Percentiles rank a stretch among this genome's conserved stretches.
Conservation (phyloP, 2,329 filamentous ascomycete genomes). For the Aspergillus sojae region DNA sequence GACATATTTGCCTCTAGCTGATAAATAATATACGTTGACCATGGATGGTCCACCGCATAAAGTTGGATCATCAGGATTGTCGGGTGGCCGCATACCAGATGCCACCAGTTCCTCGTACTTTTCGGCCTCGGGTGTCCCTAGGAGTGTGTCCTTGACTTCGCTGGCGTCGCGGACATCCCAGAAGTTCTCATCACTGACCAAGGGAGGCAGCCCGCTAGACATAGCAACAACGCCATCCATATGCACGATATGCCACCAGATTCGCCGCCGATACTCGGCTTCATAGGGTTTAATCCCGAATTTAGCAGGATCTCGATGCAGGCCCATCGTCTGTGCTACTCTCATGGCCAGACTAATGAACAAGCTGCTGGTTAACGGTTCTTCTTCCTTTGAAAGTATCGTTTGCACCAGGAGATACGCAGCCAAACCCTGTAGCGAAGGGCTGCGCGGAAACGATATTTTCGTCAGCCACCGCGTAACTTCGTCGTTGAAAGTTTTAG, state of each 20-base stretch:
- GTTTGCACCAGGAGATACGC: constrained; percentile 53
- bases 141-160: constrained; percentile 50
- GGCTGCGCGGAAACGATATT: constrained; percentile 49
- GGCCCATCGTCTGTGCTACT: constrained; percentile 52
- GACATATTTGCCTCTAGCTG: constrained; percentile 48
- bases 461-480: constrained; percentile 46
- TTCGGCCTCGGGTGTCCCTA: constrained; percentile 42
- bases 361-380: constrained; percentile 51
- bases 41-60: constrained; percentile 45
- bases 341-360: constrained; percentile 51
- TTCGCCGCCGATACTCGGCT: constrained; percentile 48
- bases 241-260: constrained; percentile 55
- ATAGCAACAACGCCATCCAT: constrained; percentile 54
- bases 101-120: constrained; percentile 40
- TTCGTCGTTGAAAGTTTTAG: constrained; percentile 45
- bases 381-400: constrained; percentile 51
- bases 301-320: constrained; percentile 52
- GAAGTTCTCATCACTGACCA: constrained; percentile 51
- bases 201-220: constrained; percentile 51
- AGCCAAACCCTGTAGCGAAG: constrained; percentile 48
- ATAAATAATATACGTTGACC: constrained; percentile 48
- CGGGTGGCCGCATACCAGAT: constrained; percentile 35
- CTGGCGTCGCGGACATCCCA: constrained; percentile 52
- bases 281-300: constrained; percentile 49
- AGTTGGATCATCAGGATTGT: constrained; percentile 45